These are phyloP conservation scores for Marasmius tenuissimus DNA, from an alignment of 1,284 basidiomycete genomes.

Conservation along the genomic window DNA sequence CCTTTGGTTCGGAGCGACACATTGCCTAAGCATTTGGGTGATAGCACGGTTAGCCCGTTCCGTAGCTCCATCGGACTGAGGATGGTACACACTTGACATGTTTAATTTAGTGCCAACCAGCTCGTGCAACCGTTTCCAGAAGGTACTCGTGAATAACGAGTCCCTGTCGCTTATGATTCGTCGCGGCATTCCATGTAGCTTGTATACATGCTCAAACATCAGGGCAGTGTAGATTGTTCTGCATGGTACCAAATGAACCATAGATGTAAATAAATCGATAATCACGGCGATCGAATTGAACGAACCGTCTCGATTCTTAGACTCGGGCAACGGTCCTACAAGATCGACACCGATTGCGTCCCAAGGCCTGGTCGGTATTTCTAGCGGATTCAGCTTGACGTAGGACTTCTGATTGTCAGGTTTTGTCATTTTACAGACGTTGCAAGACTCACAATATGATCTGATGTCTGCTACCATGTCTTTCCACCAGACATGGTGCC, in stretches of 20 bases:
- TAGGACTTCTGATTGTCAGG: constrained; percentile 25
- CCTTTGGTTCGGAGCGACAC: no score
- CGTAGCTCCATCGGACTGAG: no score
- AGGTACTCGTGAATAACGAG: constrained; percentile 37
- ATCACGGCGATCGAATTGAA: constrained; percentile 16
- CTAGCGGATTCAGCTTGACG: constrained; percentile 30
- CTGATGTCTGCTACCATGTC: constrained; percentile 23
- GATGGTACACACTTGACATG: no score
- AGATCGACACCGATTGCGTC: constrained; percentile 39
- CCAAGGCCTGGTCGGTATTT: constrained; percentile 30
- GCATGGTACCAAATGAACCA: constrained; percentile 33
- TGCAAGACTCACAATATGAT: constrained; percentile 26
- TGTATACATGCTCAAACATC: constrained; percentile 33
- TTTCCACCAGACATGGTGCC: constrained; percentile 34
- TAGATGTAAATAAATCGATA: constrained; percentile 37
- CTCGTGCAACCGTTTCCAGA: constrained; percentile 38
- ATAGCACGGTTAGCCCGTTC: no score
- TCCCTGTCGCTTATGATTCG: constrained; percentile 41
- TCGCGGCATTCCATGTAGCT: constrained; percentile 35
- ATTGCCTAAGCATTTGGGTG: no score
- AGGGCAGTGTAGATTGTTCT: constrained; percentile 30
- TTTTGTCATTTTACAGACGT: constrained; percentile 26
- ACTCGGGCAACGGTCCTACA: constrained; percentile 8
- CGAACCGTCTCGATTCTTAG: constrained; percentile 23
- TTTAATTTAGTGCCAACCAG: constrained; percentile 26